Evolutionary conservation across 2,329 filamentous ascomycete genomes (phyloP), one percentile per base, ranked within the genome.

Genomic region (Ophiostoma sp.): DNA sequence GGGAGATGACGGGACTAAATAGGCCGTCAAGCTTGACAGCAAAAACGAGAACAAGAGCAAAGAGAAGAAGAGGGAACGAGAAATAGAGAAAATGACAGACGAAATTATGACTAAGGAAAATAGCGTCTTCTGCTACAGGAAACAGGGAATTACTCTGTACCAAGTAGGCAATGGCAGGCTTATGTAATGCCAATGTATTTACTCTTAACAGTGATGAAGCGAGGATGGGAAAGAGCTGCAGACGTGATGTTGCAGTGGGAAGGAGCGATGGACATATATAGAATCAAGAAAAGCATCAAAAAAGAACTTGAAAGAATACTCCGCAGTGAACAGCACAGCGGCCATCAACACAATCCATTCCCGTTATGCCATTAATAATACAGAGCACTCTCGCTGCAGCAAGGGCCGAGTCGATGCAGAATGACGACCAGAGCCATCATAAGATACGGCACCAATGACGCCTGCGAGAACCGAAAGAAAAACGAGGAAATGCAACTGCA

Each of bases 401-500:
- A n/a, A 48, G 15, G 15, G 13, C 44, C 15, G 44, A 48, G n/a
- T 54, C 23, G 52, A 57, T 57, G 52, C 52, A 11, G 52, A 11
- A 57, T 57, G 23, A 57, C 52, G 52, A 27, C 52, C 52, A 57
- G 52, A 23, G 44, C 20, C 48, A 15, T 8, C 20, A n/a, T 48
- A 7, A 27, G n/a, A 54, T 54, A 54, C 44, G 44, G 15, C 10
- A 20, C n/a, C n/a, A 35, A 64, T 20, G 57, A 64, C 27, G 31
- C 31, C 27, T 64, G 57, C 35, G 31, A 64, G 57, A 60, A 60
- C 17, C 54, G 60, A 64, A 35, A n/a, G 60, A 64, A 33, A 35
- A 54, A 8, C 27, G 48, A 57, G n/a, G 23, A 57, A 20, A 15
- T 20, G 20, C 17, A 8, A 57, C n/a, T 27, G 7, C 52, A 48